Percentiles rank a stretch among this genome's conserved stretches.
Conservation (phyloP, 208 protist species). For the Trypanosoma lewisi region DNA sequence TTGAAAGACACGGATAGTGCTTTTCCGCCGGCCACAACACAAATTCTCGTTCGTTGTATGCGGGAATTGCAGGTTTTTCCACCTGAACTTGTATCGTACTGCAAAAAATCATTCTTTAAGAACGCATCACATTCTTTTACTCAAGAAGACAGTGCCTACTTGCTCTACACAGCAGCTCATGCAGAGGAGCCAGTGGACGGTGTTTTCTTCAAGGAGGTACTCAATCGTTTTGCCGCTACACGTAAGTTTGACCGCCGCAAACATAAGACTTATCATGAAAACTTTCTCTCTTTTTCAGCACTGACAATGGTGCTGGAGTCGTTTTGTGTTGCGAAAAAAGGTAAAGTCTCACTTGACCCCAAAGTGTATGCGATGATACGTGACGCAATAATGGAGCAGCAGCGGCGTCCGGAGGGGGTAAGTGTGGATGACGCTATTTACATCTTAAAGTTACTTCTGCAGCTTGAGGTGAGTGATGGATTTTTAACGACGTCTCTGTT, state of each 20-base stretch:
- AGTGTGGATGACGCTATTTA: slow-evolving; percentile 4
- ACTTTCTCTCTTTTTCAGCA: slow-evolving; percentile 5
- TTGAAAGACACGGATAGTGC: slow-evolving; percentile 8
- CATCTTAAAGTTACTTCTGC: slow-evolving; percentile 13
- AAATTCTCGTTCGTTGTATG: slow-evolving; percentile 23
- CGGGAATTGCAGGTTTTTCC: slow-evolving; percentile 15
- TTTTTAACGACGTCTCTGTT: slow-evolving; percentile 13
- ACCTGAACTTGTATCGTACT: slow-evolving; percentile 15
- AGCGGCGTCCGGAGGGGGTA: slow-evolving; percentile 1
- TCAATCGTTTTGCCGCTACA: slow-evolving; percentile 19
- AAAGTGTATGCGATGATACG: slow-evolving; percentile 24
- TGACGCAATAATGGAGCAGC: slow-evolving; percentile 20
- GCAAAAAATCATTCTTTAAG: slow-evolving; percentile 20
- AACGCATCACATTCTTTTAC: slow-evolving; percentile 10
- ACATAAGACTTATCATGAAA: neutral
- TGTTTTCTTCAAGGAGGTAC: slow-evolving; percentile 14
- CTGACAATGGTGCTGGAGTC: slow-evolving; percentile 16
- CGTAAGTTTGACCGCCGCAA: slow-evolving; percentile 27
- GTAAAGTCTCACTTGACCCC: slow-evolving; percentile 5
- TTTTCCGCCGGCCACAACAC: slow-evolving; percentile 6
- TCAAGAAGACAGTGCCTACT: slow-evolving; percentile 19
- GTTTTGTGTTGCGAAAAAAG: slow-evolving; percentile 14
- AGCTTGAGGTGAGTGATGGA: slow-evolving; percentile 11
- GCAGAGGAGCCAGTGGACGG: slow-evolving; percentile 16
- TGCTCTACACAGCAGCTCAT: slow-evolving; percentile 22